Evolutionary conservation across 2,329 filamentous ascomycete genomes (phyloP).

Genomic region (Aspergillus intermedius): DNA sequence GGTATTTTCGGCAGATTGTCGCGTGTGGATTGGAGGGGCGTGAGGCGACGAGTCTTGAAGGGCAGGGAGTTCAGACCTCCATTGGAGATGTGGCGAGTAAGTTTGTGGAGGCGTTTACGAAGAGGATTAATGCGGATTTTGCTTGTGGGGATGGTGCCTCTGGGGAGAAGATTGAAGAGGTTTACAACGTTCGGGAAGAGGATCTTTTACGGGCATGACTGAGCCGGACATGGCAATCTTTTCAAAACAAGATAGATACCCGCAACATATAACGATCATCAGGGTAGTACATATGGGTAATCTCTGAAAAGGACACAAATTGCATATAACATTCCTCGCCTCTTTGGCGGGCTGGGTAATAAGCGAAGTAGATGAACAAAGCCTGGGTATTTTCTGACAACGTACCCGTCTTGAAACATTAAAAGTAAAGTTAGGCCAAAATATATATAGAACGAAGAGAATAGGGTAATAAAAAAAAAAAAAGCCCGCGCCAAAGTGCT

Average conservation of each 20-base stretch:
- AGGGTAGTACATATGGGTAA: background rate
- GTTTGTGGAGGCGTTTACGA: slow-evolving; percentile 36
- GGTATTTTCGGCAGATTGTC: slow-evolving; percentile 67
- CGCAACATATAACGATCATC: background rate
- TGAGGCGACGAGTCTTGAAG: slow-evolving; percentile 66
- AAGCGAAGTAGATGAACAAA: background rate
- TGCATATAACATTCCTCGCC: too few species aligned
- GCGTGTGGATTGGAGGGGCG: slow-evolving; percentile 81
- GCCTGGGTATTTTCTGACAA: slow-evolving; percentile 1
- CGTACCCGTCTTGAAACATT: slow-evolving; percentile 7
- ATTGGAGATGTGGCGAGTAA: slow-evolving; percentile 34
- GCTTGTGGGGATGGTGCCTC: slow-evolving; percentile 21
- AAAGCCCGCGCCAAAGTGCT: slow-evolving; percentile 9
- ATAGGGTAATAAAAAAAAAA: slow-evolving; percentile 4
- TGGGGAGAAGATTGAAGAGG: slow-evolving; percentile 33
- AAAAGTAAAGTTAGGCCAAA: slow-evolving; percentile 7
- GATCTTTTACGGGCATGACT: slow-evolving; percentile 17
- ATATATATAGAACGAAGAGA: slow-evolving; percentile 16
- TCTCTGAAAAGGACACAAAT: background rate
- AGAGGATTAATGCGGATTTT: slow-evolving; percentile 30
- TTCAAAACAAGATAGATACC: background rate
- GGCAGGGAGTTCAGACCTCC: slow-evolving; percentile 37
- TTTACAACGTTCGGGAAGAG: slow-evolving; percentile 32
- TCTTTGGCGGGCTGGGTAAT: background rate
- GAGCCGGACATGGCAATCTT: background rate